These are phyloP conservation scores for Pseudocercospora ulei DNA, from an alignment of 2,329 filamentous ascomycete genomes.

Conservation along the genomic window DNA sequence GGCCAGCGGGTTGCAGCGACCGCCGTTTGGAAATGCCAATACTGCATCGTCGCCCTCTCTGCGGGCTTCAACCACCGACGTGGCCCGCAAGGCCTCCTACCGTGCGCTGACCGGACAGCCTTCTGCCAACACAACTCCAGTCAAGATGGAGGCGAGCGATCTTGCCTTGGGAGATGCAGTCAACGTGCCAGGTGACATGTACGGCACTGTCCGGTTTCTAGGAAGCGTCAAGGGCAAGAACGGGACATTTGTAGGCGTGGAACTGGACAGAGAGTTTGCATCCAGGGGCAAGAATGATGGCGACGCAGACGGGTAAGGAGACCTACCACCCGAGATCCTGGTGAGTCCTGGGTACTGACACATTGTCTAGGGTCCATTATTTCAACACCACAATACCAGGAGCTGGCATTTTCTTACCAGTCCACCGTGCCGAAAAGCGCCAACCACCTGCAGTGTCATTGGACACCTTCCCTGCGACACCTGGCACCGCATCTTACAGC, in stretches of 20 bases:
- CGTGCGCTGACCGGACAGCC: conserved; percentile 52
- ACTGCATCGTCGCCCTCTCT: conserved; percentile 40
- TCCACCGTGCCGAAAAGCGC: conserved; percentile 66
- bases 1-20: conserved; percentile 33
- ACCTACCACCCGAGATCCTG: not conserved
- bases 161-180: conserved; percentile 72
- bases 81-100: conserved; percentile 61
- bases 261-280: conserved; percentile 72
- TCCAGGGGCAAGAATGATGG: conserved; percentile 86
- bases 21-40: conserved; percentile 34
- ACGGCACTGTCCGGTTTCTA: conserved; percentile 79
- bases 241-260: conserved; percentile 84
- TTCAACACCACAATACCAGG: conserved; percentile 70
- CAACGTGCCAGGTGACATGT: conserved; percentile 88
- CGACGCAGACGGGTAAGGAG: conserved; percentile 74
- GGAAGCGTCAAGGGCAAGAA: conserved; percentile 80
- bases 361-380: conserved; percentile 44
- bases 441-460: conserved; percentile 48
- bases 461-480: conserved; percentile 54
- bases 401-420: conserved; percentile 85
- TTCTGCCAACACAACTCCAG: conserved; percentile 41
- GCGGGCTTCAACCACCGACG: conserved; percentile 37
- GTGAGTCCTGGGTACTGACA: conserved; percentile 5
- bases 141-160: conserved; percentile 42
- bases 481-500: conserved; percentile 54